Conservation (phyloP, 768 basidiomycete species). For the Psilocybe sp. region DNA sequence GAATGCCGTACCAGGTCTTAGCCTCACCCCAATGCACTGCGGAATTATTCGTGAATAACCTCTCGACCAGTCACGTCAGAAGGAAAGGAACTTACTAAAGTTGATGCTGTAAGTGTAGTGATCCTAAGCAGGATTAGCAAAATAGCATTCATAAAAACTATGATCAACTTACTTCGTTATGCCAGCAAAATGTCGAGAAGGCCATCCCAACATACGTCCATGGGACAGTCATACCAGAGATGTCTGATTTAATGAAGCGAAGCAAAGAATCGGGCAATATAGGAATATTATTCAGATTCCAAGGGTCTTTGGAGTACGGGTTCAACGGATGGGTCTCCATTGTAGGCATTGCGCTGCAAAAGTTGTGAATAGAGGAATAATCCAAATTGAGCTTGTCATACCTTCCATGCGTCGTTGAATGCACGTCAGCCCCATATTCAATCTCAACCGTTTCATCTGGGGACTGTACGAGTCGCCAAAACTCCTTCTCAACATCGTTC, state of each 20-base stretch:
- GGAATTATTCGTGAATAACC: constrained; percentile 11
- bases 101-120: constrained; percentile 98
- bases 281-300: constrained; percentile 98
- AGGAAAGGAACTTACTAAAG: constrained; percentile 60
- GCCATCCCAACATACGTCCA: constrained; percentile 99
- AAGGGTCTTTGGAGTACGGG: constrained; percentile 84
- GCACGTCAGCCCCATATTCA: constrained; percentile 99
- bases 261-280: constrained; percentile 90
- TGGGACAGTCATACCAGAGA: constrained; percentile 98
- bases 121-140: constrained; percentile 51
- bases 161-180: constrained; percentile 74
- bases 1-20: constrained; percentile 99
- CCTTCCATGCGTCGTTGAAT: constrained; percentile 97
- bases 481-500: constrained; percentile 90
- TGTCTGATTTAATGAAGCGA: constrained; percentile 97
- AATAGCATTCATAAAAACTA: background rate
- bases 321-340: constrained; percentile 91
- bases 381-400: constrained; percentile 22
- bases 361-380: background rate
- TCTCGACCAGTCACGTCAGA: constrained; percentile 7
- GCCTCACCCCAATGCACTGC: constrained; percentile 99
- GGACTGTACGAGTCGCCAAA: constrained; percentile 94
- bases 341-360: constrained; percentile 85
- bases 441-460: constrained; percentile 91
- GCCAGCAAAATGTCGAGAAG: constrained; percentile 99